Evolutionary conservation across 2,329 filamentous ascomycete genomes (phyloP).

Genomic region (Fusarium praegraminearum): DNA sequence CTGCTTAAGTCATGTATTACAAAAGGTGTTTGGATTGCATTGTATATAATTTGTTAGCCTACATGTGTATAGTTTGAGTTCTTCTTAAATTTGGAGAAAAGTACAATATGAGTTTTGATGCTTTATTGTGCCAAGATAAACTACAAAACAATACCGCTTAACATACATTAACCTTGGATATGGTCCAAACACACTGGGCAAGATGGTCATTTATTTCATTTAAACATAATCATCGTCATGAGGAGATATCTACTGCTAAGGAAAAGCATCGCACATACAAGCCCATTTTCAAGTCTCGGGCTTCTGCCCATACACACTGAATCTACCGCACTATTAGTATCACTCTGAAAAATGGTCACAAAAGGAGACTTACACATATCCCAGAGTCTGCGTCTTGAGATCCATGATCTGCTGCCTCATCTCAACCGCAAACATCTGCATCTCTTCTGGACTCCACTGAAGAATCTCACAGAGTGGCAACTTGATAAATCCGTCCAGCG

Average conservation of each 20-base stretch:
- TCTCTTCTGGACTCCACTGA: conserved; percentile 35
- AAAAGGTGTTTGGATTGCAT: fast-evolving
- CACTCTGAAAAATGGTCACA: fast-evolving
- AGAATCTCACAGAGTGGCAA: conserved; percentile 41
- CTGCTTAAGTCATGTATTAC: conserved; percentile 13
- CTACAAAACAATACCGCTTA: too few relatives aligned
- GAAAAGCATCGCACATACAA: fast-evolving
- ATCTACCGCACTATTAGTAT: conserved; percentile 14
- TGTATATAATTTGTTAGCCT: fast-evolving
- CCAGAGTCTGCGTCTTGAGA: conserved; percentile 31
- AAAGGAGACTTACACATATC: conserved; percentile 29
- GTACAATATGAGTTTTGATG: background rate
- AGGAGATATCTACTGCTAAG: background rate
- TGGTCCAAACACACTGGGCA: too few relatives aligned
- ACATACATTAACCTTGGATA: fast-evolving
- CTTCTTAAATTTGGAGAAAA: background rate
- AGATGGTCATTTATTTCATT: fast-evolving
- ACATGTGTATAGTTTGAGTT: background rate
- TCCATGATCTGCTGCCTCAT: conserved; percentile 36
- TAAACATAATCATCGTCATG: background rate
- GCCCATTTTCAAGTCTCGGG: background rate
- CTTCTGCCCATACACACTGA: conserved; percentile 39
- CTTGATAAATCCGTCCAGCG: conserved; percentile 41
- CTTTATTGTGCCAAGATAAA: too few relatives aligned
- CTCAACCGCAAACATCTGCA: conserved; percentile 42